Evolutionary conservation across 805 yeast species (phyloP), one percentile per base, ranked within the genome.

Genomic region (Candida coquimbonensis): DNA sequence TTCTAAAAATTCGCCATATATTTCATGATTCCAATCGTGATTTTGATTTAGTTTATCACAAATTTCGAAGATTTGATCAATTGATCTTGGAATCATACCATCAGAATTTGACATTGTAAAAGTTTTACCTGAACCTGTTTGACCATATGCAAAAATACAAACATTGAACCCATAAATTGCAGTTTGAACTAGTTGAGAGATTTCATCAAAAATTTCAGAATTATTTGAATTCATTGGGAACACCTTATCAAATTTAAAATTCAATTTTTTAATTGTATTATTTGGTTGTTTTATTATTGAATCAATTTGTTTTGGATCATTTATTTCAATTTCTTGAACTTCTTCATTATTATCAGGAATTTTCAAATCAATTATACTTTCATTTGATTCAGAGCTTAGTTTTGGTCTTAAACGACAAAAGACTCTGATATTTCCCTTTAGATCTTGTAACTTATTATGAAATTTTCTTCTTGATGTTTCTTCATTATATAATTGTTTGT

Each of bases 61-160:
- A 44, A 80, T 75, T 5, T 73, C 64, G 57, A 88, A 88, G 5
- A 91, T 83, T 55, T 82, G 84, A 14, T 68, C 63, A 13, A 90
- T 73, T 0, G 96, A 84, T 16, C 77, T 69, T 1, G 95, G 88
- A 32, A 89, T 87, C 69, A 91, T 78, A 14, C 99, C 98, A 56
- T 83, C 83, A 1, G 63, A 56, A 25, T 73, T 67, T 2, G 89
- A 75, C 98, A 91, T 93, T 0, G 99, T 93, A 61, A 66, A 82
- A 0, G 98, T 91, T 61, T 91, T 91, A 4, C 99, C 99, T 0
- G 97, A 83, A 0, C 93, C 96, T 0, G 99, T 93, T 64, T 91
- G 99, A 1, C 99, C 99, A 62, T 93, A 91, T 0, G 98, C 96
- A 68, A 91, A 88, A 2, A 93, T 87, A 63, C 97, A 89, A 3